Base-by-base conservation (phyloP, 176 grass and related monocot species). In the Thinopyrum elongatum region DNA sequence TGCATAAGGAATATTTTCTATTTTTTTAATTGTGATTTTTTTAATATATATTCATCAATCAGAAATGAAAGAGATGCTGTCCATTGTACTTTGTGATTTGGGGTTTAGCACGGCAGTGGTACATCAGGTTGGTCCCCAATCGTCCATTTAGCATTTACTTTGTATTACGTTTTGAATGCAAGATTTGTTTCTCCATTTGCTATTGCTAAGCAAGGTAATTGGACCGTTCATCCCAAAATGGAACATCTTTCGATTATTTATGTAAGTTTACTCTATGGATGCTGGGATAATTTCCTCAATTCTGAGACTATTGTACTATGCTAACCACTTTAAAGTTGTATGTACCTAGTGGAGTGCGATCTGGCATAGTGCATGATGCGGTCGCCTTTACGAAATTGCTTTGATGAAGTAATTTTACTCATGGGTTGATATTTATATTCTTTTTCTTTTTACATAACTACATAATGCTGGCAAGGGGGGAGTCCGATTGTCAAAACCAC, bases 21-120 rank as follows among this genome's bases (percentile, higher is more conserved):
- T 8, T 39, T 61, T 67, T 87, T 84, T 8, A 8, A 13, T 80
- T 10, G 13, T 68, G 23, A 81, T 76, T 38, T 84, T 69, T 57
- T 64, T 88, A 36, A 86, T 14, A 46, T 83, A 65, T 65, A 51
- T 77, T 72, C 25, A 87, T 91, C 31, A 3, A 47, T 25, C 91
- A 98, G 96, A 98, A 94, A 94, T 98, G 78, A 98, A 92, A 77
- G 96, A 98, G 69, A 92, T 95, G 89, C 49, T 98, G 35, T 95
- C 96, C 71, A 82, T 95, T 85, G 92, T 95, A 53, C 83, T 98
- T 75, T 34, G 87, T 7, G 90, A 95, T 80, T 89, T 98, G 88
- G 88, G 88, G 59, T 98, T 98, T 81, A 94, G 86, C 84, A 89
- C 88, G 74, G 96, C 92, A 70, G 96, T 98, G 58, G 90, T 94